Base-by-base conservation (phyloP, 257 asterid species). In the Paraleonurus japonicus region DNA sequence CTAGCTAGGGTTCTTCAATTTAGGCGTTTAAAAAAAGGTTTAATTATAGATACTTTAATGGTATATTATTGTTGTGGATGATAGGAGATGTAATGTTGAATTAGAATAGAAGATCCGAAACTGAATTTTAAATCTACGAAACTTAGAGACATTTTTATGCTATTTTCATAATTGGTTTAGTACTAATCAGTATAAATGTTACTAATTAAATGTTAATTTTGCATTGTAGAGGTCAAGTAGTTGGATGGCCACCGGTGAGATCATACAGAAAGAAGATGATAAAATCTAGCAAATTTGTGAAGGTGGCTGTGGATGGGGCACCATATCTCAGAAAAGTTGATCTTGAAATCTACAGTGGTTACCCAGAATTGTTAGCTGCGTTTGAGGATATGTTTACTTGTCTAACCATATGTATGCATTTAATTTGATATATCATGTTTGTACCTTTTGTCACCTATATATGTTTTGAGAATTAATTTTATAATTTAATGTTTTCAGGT, bases 231-330 rank as follows among this genome's bases (percentile, higher is more conserved):
- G 75, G 76, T 70, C 85, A 78, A 69, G 82, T 86, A 62, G 87
- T 90, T 72, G 96, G 96, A 54, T 90, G 96, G 95, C 96, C 96
- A 50, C 96, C 96, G 13, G 88, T 90, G 82, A 85, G 84, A 78
- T 80, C 91, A 59, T 70, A 77, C 71, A 74, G 87, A 55, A 90
- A 77, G 82, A 86, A 82, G 67, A 67, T 80, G 78, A 75, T 69
- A 61, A 85, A 81, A 68, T 63, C 65, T 7, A 22, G 90, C 76
- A 90, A 83, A 65, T 87, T 78, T 61, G 95, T 90, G 75, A 90
- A 87, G 79, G 92, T 90, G 81, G 96, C 90, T 0, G 88, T 83
- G 48, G 95, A 90, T 66, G 96, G 95, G n/a, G 88, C 92, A 70
- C 95, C 96, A 4, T 90, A 81, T 74, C 81, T 86, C 17, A 84